phyloP scores from a whole-genome alignment of 352 stramenopile species.

The Globisporangium takayamanum region DNA sequence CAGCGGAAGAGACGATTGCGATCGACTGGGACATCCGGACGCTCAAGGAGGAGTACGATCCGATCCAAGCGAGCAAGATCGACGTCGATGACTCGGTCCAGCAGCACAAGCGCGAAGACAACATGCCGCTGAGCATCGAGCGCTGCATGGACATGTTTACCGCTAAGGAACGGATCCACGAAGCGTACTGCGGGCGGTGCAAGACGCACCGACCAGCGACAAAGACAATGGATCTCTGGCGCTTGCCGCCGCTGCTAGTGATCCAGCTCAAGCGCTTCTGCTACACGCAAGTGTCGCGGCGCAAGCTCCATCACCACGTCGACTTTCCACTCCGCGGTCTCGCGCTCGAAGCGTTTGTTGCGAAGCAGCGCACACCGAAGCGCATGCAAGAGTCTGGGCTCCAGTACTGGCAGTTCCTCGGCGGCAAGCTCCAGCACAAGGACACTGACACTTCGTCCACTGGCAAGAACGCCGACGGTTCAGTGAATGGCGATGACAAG shows the following conservation, averaged over 20 bases:
- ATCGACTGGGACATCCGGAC: slow-evolving; percentile 89
- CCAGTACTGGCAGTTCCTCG: slow-evolving; percentile 69
- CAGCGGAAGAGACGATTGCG: slow-evolving; percentile 74
- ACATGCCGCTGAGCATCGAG: slow-evolving; percentile 72
- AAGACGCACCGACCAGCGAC: slow-evolving; percentile 89
- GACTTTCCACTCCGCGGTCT: slow-evolving; percentile 93
- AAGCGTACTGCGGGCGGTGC: slow-evolving; percentile 79
- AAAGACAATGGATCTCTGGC: slow-evolving; percentile 97
- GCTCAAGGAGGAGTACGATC: slow-evolving; percentile 83
- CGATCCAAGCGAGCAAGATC: slow-evolving; percentile 77
- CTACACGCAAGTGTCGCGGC: slow-evolving; percentile 88
- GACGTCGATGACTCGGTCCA: slow-evolving; percentile 62
- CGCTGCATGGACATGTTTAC: slow-evolving; percentile 87
- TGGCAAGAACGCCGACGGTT: not conserved
- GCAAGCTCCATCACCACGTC: slow-evolving; percentile 96
- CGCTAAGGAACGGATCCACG: slow-evolving; percentile 67
- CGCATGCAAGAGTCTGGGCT: slow-evolving; percentile 43
- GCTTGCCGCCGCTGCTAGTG: slow-evolving; percentile 95
- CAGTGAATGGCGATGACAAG: slow-evolving; percentile 10
- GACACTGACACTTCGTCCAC: not conserved
- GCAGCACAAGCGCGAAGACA: slow-evolving; percentile 60
- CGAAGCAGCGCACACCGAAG: slow-evolving; percentile 41
- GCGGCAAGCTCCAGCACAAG: slow-evolving; percentile 48
- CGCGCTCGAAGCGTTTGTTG: slow-evolving; percentile 80
- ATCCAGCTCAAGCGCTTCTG: slow-evolving; percentile 99